Conservation (phyloP, 139 green algal species). For the Tetraselmis striata region DNA sequence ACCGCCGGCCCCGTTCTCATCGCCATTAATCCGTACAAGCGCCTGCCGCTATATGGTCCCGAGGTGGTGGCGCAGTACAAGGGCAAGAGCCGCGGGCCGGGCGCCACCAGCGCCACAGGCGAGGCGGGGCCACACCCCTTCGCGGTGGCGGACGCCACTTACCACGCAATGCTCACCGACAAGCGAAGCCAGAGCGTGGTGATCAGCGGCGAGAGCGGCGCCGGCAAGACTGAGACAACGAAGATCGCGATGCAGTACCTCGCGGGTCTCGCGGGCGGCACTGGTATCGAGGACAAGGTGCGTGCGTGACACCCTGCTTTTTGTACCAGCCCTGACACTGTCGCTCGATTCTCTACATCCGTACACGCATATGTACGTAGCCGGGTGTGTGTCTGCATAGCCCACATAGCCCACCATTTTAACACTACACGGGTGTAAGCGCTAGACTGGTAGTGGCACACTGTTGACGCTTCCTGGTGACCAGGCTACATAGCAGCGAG, state of each 20-base stretch:
- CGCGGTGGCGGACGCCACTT: neutral
- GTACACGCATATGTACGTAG: too few relatives aligned
- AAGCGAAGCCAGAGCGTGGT: constrained; percentile 46
- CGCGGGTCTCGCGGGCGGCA: constrained; percentile 62
- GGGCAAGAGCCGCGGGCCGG: constrained; percentile 6
- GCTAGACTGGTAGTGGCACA: too few relatives aligned
- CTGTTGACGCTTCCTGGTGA: too few relatives aligned
- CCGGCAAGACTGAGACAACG: constrained; percentile 94
- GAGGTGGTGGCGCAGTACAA: constrained; percentile 63
- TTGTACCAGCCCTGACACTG: too few relatives aligned
- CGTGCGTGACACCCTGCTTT: constrained; percentile 4
- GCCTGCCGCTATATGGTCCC: constrained; percentile 65
- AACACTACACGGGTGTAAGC: too few relatives aligned
- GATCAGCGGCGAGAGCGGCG: constrained; percentile 67
- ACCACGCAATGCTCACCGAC: neutral
- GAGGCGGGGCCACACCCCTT: constrained; percentile 5
- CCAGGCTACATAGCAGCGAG: too few relatives aligned
- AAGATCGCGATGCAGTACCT: constrained; percentile 94
- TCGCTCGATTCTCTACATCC: too few relatives aligned
- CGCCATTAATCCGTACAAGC: constrained; percentile 80
- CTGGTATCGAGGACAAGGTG: constrained; percentile 62
- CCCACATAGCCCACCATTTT: too few relatives aligned
- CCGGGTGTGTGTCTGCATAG: too few relatives aligned
- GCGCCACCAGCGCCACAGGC: neutral
- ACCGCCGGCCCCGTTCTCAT: constrained; percentile 76